phyloP scores from a whole-genome alignment of 2,329 filamentous ascomycete genomes.

The Pseudogymnoascus destructans region DNA sequence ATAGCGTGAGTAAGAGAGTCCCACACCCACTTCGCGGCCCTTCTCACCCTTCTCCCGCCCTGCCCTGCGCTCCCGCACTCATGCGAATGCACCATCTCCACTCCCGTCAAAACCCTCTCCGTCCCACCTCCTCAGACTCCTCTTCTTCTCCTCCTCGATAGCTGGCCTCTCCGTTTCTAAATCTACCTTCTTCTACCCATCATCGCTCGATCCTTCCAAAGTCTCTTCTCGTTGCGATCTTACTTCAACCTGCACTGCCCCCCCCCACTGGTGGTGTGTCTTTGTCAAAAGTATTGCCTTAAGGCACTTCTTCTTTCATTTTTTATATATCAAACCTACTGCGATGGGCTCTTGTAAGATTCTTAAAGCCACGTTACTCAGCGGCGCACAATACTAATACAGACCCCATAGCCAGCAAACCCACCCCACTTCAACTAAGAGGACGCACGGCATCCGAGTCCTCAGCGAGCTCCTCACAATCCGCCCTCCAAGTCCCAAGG shows the following conservation, averaged over 20 bases:
- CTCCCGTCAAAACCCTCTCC: conserved; percentile 20
- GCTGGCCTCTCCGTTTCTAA: conserved; percentile 27
- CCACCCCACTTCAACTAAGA: conserved; percentile 17
- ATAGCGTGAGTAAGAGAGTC: background rate
- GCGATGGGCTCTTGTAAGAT: conserved; percentile 1
- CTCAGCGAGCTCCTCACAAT: conserved; percentile 27
- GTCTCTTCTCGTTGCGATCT: conserved; percentile 17
- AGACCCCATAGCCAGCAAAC: conserved; percentile 10
- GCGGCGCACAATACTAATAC: background rate
- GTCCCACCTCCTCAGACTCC: conserved; percentile 19
- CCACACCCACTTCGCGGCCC: background rate
- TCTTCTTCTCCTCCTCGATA: conserved; percentile 22
- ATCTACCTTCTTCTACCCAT: conserved; percentile 18
- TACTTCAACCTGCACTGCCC: conserved; percentile 15
- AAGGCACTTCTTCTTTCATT: conserved; percentile 1
- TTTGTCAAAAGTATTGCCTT: conserved; percentile 13
- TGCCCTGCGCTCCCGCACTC: background rate
- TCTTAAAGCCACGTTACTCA: background rate
- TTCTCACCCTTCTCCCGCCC: background rate
- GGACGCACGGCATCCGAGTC: conserved; percentile 32
- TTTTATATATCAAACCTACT: background rate
- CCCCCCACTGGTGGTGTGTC: conserved; percentile 15
- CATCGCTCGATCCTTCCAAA: conserved; percentile 15
- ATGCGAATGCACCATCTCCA: background rate
- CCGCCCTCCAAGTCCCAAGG: conserved; percentile 48